Evolutionary conservation across 345 rosid genomes (phyloP), one percentile per base, ranked within the genome.

Genomic region (Arabis hirsuta): DNA sequence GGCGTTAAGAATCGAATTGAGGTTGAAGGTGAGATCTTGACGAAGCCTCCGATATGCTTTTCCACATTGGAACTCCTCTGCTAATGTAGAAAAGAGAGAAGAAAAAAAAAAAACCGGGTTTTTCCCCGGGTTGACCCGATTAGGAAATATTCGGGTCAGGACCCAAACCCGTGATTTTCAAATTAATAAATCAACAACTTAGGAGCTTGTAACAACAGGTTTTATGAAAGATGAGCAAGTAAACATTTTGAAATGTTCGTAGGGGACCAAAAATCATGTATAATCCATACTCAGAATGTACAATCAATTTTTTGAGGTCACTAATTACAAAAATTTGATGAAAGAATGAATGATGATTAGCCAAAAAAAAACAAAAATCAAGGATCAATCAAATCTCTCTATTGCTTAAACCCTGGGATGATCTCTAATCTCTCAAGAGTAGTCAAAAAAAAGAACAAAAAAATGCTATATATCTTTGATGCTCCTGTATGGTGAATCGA

Each of bases 271-370:
- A 3, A 36, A 36, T 8, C 46, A 52, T 44, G 27, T 62, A 62
- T 32, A 45, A 72, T 59, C 38, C 1, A 4, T 50, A 45, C 10
- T 32, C 31, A 5, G 8, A 3, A 43, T 67, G 34, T 72, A 72
- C 32, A 45, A 55, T 64, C 38, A 43, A 22, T 4, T 22, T 36
- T 32, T 54, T 44, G 63, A 54, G 55, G 47, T 54, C 5, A 19
- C 63, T 67, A 12, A 52, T 54, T 36, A 75, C 74, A 75, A 68
- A 52, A 61, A 68, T 38, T 51, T 69, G 27, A 38, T 55, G 48
- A 47, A 46, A 34, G 39, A 56, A 45, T 22, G 55, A 12, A 45
- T 34, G 55, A 12, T 44, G 48, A 38, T 63, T 41, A 4, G n/a
- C 4, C 38, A 20, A 62, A 22, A 26, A 45, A 22, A 9, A 34